Evolutionary conservation across 2,329 filamentous ascomycete genomes (phyloP).

Genomic region (Ascosphaera pollenicola): DNA sequence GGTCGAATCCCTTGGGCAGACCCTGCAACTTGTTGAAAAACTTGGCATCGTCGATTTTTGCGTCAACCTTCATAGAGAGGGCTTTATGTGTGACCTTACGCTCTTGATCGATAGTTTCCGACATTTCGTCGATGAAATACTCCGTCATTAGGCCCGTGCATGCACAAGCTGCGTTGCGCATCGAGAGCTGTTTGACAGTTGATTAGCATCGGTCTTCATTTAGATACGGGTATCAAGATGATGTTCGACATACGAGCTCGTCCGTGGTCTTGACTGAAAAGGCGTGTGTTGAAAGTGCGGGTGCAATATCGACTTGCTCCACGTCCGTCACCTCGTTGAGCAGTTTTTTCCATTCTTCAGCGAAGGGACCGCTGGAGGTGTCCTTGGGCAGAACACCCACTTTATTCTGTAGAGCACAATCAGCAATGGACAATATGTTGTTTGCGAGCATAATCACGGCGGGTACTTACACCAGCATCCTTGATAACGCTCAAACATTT

Average conservation of each 20-base stretch:
- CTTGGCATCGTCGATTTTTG: constrained; percentile 79
- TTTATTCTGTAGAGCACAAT: constrained; percentile 42
- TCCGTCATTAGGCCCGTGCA: constrained; percentile 88
- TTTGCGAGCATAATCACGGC: background rate
- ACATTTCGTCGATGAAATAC: constrained; percentile 98
- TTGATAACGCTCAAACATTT: constrained; percentile 75
- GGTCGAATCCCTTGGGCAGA: constrained; percentile 69
- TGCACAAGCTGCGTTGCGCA: constrained; percentile 83
- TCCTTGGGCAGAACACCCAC: constrained; percentile 75
- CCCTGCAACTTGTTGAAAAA: constrained; percentile 77
- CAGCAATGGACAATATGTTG: constrained; percentile 1
- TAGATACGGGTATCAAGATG: constrained; percentile 4
- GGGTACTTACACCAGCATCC: constrained; percentile 48
- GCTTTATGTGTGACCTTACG: constrained; percentile 87
- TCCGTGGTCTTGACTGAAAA: constrained; percentile 89
- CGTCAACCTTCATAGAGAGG: constrained; percentile 68
- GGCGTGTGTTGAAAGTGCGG: constrained; percentile 59
- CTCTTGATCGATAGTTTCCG: constrained; percentile 79
- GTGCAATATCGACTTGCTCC: constrained; percentile 69
- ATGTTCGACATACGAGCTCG: constrained; percentile 39
- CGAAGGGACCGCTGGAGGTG: constrained; percentile 63
- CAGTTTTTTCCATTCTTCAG: constrained; percentile 85
- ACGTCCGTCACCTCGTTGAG: constrained; percentile 58
- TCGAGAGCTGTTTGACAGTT: constrained; percentile 39
- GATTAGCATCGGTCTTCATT: constrained; percentile 3